phyloP scores from a whole-genome alignment of 2,329 filamentous ascomycete genomes.

The Phyllosticta ampelicida region DNA sequence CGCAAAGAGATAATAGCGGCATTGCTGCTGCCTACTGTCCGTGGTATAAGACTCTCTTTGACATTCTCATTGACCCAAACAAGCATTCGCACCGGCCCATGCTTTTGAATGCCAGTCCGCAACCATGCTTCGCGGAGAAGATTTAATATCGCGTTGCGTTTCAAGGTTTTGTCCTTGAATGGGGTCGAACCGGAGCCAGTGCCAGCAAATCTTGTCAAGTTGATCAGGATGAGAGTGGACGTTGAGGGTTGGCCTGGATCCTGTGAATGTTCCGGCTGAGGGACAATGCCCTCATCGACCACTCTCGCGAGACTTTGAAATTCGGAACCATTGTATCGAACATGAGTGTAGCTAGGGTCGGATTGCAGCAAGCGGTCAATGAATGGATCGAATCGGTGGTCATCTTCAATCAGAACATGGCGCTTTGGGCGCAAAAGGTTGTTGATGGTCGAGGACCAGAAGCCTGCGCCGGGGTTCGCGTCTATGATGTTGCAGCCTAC shows the following conservation, averaged over 20 bases:
- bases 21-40: slow-evolving; percentile 14
- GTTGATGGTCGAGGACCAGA: slow-evolving; percentile 72
- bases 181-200: background rate
- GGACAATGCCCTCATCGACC: slow-evolving; percentile 41
- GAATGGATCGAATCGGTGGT: slow-evolving; percentile 29
- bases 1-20: background rate
- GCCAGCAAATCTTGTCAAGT: background rate
- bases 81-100: slow-evolving; percentile 71
- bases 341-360: slow-evolving; percentile 30
- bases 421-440: slow-evolving; percentile 63
- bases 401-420: slow-evolving; percentile 74
- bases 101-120: slow-evolving; percentile 55
- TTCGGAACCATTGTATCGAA: slow-evolving; percentile 11
- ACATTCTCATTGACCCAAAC: slow-evolving; percentile 58
- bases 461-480: slow-evolving; percentile 66
- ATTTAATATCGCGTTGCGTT: slow-evolving; percentile 49
- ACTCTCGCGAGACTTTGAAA: slow-evolving; percentile 38
- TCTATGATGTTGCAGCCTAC: slow-evolving; percentile 77
- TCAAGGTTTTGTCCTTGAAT: slow-evolving; percentile 29
- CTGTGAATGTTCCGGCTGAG: slow-evolving; percentile 42
- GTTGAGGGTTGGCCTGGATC: slow-evolving; percentile 50
- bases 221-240: slow-evolving; percentile 49
- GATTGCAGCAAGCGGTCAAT: slow-evolving; percentile 51
- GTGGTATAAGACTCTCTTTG: slow-evolving; percentile 49
- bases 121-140: slow-evolving; percentile 49